Evolutionary conservation across 148 eudicot genomes (phyloP).

Genomic region (Fagopyrum esculentum): DNA sequence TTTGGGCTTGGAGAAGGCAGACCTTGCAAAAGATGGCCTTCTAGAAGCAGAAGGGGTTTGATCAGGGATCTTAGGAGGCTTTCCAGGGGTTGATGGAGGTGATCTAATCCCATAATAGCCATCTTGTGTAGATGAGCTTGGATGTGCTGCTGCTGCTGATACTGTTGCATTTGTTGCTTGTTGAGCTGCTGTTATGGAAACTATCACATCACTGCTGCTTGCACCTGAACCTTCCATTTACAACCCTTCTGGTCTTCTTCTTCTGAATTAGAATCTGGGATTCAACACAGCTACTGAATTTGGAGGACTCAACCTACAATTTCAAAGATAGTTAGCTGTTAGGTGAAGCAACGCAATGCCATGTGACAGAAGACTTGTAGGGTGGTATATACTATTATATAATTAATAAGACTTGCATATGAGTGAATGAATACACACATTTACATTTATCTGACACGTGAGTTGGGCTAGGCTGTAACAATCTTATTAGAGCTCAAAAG

Average conservation of each 20-base stretch:
- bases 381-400: neutral
- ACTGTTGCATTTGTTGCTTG: neutral
- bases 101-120: constrained; percentile 13
- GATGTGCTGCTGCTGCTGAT: neutral
- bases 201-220: constrained; percentile 15
- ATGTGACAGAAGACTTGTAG: neutral
- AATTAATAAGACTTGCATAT: neutral
- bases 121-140: constrained; percentile 11
- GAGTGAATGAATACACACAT: neutral
- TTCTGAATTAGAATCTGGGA: neutral
- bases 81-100: constrained; percentile 25
- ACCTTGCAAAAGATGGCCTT: constrained; percentile 25
- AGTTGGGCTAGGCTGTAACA: neutral
- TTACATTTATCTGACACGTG: neutral
- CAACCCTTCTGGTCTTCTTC: too few species aligned
- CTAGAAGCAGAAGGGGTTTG: constrained; percentile 19
- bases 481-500: too few species aligned
- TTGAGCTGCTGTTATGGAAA: constrained; percentile 22
- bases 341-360: neutral
- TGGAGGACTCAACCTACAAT: too few species aligned
- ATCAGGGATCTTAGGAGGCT: constrained; percentile 22
- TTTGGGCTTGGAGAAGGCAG: constrained; percentile 49
- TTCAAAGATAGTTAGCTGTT: too few species aligned
- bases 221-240: neutral
- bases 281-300: too few species aligned